A percentile compares a stretch with the other conserved stretches of the same genome.
Evolutionary conservation across 2,329 filamentous ascomycete species (phyloP).

Genomic region (Cadophora sp.): DNA sequence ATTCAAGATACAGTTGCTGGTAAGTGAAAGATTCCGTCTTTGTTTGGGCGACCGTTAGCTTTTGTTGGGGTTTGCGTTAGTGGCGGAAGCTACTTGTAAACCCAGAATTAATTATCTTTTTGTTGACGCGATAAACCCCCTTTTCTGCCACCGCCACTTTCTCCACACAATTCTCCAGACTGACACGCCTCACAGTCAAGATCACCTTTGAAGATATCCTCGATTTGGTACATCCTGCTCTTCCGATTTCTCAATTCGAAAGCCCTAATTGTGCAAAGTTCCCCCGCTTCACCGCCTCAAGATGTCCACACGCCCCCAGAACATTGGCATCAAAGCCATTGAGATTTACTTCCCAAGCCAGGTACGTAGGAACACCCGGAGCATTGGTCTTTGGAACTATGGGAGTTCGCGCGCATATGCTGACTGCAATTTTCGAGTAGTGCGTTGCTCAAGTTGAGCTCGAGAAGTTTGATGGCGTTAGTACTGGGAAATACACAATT

Average conservation of each 20-base stretch:
- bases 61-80: conserved; percentile 15
- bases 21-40: neutral
- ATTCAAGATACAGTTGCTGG: neutral
- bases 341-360: conserved; percentile 88
- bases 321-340: conserved; percentile 93
- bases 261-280: conserved; percentile 14
- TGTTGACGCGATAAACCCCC: conserved; percentile 13
- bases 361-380: conserved; percentile 53
- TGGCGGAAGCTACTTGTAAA: conserved; percentile 19
- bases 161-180: neutral
- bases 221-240: neutral
- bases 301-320: conserved; percentile 81
- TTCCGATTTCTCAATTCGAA: neutral
- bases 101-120: conserved; percentile 9
- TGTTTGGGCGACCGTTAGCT: neutral
- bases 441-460: conserved; percentile 85
- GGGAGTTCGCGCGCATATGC: conserved; percentile 15
- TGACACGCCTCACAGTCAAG: conserved; percentile 1
- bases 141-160: neutral
- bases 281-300: conserved; percentile 38
- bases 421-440: conserved; percentile 51
- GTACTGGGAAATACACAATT: conserved; percentile 86
- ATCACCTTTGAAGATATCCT: neutral
- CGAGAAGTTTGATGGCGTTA: conserved; percentile 86
- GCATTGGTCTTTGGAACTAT: neutral